Percentiles rank a stretch among this genome's conserved stretches.
phyloP scores from a whole-genome alignment of 805 yeast genomes.

The Clavispora asparagi region DNA sequence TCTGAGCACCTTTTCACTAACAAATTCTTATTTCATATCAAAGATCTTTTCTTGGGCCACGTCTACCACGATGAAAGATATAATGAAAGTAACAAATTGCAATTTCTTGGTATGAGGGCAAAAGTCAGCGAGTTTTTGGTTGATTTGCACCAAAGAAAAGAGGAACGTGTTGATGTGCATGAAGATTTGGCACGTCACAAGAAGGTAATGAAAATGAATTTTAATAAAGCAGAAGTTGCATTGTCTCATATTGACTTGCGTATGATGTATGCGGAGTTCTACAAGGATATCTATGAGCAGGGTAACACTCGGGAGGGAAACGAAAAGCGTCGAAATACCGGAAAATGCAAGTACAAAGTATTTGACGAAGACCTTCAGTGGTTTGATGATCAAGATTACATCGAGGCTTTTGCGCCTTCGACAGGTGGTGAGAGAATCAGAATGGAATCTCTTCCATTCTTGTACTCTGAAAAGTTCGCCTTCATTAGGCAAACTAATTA shows the following conservation, averaged over 20 bases:
- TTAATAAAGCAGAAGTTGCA: slow-evolving; percentile 61
- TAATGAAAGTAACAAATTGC: slow-evolving; percentile 36
- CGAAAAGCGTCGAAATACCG: neutral
- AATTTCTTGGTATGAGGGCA: slow-evolving; percentile 63
- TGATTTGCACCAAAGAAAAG: slow-evolving; percentile 39
- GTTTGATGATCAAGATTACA: slow-evolving; percentile 60
- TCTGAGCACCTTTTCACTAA: slow-evolving; percentile 71
- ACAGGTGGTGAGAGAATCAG: slow-evolving; percentile 30
- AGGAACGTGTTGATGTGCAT: slow-evolving; percentile 29
- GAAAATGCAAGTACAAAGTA: slow-evolving; percentile 20
- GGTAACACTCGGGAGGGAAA: slow-evolving; percentile 1
- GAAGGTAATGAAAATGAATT: slow-evolving; percentile 50
- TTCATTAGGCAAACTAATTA: slow-evolving; percentile 57
- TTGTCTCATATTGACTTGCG: slow-evolving; percentile 56
- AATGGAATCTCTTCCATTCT: slow-evolving; percentile 53
- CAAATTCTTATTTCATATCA: slow-evolving; percentile 68
- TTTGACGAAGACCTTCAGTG: slow-evolving; percentile 55
- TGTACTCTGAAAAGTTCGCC: slow-evolving; percentile 64
- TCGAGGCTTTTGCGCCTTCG: slow-evolving; percentile 48
- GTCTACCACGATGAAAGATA: slow-evolving; percentile 50
- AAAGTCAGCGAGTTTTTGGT: slow-evolving; percentile 34
- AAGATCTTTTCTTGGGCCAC: slow-evolving; percentile 73
- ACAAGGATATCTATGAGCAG: slow-evolving; percentile 22
- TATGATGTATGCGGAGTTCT: slow-evolving; percentile 45
- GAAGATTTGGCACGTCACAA: slow-evolving; percentile 44